phyloP scores from a whole-genome alignment of 495 filamentous ascomycete genomes.

The Trichoderma orchidacearum region DNA sequence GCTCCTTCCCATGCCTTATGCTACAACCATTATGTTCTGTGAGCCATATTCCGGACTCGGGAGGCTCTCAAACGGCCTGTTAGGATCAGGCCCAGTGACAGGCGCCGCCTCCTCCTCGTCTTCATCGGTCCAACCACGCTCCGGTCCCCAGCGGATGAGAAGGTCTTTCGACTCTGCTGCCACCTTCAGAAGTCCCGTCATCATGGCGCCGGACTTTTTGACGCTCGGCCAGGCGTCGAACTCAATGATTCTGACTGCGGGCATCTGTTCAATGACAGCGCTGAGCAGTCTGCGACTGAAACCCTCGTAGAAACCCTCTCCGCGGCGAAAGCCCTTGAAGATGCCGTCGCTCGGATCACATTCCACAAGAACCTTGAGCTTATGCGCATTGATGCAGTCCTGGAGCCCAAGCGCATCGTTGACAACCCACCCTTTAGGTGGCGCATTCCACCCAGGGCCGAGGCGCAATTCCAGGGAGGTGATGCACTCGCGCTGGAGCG shows the following conservation, averaged over 20 bases:
- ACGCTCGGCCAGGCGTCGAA: slow-evolving; percentile 68
- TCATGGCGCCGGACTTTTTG: slow-evolving; percentile 51
- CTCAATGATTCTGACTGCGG: slow-evolving; percentile 46
- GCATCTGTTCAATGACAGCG: slow-evolving; percentile 44
- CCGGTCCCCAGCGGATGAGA: slow-evolving; percentile 53
- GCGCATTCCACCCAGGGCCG: slow-evolving; percentile 67
- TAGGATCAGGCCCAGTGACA: neutral
- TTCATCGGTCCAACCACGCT: slow-evolving; percentile 48
- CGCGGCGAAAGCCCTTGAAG: slow-evolving; percentile 59
- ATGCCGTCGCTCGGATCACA: slow-evolving; percentile 60
- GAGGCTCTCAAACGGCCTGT: neutral
- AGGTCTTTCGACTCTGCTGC: slow-evolving; percentile 29
- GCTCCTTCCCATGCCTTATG: neutral
- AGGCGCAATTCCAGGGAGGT: slow-evolving; percentile 62
- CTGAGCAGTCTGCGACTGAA: slow-evolving; percentile 50
- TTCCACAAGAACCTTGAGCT: slow-evolving; percentile 64
- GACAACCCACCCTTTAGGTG: slow-evolving; percentile 61
- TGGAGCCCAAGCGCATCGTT: slow-evolving; percentile 49
- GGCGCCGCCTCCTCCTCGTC: slow-evolving; percentile 12
- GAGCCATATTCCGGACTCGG: neutral
- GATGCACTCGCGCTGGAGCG: slow-evolving; percentile 50
- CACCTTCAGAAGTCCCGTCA: slow-evolving; percentile 50
- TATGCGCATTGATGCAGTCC: slow-evolving; percentile 45
- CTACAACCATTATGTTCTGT: neutral
- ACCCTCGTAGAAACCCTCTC: slow-evolving; percentile 57